These are phyloP conservation scores for Fusarium sp. DNA, from an alignment of 2,329 filamentous ascomycete species.

Conservation along the genomic window DNA sequence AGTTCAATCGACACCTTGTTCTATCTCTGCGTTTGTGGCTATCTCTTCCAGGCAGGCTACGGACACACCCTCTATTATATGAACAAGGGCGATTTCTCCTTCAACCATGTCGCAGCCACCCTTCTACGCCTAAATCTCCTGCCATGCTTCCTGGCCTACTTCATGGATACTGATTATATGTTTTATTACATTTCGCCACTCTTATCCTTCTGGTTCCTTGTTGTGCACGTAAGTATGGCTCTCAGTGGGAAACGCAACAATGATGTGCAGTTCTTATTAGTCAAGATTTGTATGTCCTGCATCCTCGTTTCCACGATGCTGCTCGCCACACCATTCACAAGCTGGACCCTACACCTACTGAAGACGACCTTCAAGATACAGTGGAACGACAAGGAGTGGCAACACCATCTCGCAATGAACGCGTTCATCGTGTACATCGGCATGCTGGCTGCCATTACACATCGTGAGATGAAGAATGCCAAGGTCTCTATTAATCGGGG, in stretches of 20 bases:
- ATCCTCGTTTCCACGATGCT: slow-evolving; percentile 49
- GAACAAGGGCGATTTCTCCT: slow-evolving; percentile 64
- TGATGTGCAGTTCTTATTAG: slow-evolving; percentile 54
- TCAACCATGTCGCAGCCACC: slow-evolving; percentile 60
- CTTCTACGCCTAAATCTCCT: slow-evolving; percentile 68
- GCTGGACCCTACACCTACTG: slow-evolving; percentile 43
- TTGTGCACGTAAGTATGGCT: slow-evolving; percentile 63
- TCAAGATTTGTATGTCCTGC: slow-evolving; percentile 59
- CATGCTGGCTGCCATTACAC: slow-evolving; percentile 55
- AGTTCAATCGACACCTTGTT: slow-evolving; percentile 63
- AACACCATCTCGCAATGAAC: slow-evolving; percentile 64
- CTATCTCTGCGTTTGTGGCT: slow-evolving; percentile 64
- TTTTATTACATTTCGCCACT: slow-evolving; percentile 68
- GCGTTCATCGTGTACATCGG: slow-evolving; percentile 66
- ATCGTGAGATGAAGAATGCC: slow-evolving; percentile 28
- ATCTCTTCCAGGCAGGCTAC: slow-evolving; percentile 71
- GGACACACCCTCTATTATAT: slow-evolving; percentile 70
- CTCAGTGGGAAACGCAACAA: slow-evolving; percentile 55
- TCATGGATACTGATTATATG: slow-evolving; percentile 63
- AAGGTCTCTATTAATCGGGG: slow-evolving; percentile 16
- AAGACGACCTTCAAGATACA: slow-evolving; percentile 56
- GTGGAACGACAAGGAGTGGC: slow-evolving; percentile 60
- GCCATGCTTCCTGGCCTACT: slow-evolving; percentile 61
- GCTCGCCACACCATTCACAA: slow-evolving; percentile 18
- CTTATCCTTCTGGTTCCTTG: slow-evolving; percentile 70